Base-by-base conservation (phyloP, 2,329 filamentous ascomycete species). In the Aspergillus ruber region DNA sequence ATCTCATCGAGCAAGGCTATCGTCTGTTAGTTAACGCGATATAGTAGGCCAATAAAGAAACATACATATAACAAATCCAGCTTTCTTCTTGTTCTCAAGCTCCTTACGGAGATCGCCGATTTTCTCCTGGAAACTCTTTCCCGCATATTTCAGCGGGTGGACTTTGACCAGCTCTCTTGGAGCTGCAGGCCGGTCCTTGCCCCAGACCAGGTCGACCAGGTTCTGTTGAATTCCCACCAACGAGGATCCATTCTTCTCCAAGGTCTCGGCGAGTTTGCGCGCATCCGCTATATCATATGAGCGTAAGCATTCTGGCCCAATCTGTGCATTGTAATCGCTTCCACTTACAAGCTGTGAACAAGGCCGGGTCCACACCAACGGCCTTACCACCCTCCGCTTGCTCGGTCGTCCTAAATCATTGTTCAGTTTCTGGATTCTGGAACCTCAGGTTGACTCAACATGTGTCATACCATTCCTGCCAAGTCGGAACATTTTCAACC, bases 181-280 rank as follows among this genome's bases (percentile, higher is more conserved):
- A 45, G 84, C 80, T 9, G 81, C 59, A 7, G 93, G 91, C 48
- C 87, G 82, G 18, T 84, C 77, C 15, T 76, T 70, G 23, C 79
- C 87, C 93, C 93, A 98, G n/a, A 95, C 83, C 32, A 83, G 63
- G 63, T 98, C 93, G n/a, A 97, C 80, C 40, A 98, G 74, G 62
- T 98, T 98, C 52, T 86, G 81, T 39, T 83, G 76, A 20, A 97
- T 73, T 2, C 88, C 82, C 17, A 87, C 75, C 43, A 97, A 74
- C 15, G 85, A 85, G 51, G 82, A 79, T 38, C 90, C 91, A 40
- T 88, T 89, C 60, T 83, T 86, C 74, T 90, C 91, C 61, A 98
- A 88, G 62, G 86, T 91, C 48, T 94, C 89, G 3, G 81, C 77
- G 12, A 98, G 80, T 66, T 90, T 95, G 36, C 82, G 77, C 9